Conservation (phyloP, 805 yeast genomes). For the Ogataea trehaloabstinens region DNA sequence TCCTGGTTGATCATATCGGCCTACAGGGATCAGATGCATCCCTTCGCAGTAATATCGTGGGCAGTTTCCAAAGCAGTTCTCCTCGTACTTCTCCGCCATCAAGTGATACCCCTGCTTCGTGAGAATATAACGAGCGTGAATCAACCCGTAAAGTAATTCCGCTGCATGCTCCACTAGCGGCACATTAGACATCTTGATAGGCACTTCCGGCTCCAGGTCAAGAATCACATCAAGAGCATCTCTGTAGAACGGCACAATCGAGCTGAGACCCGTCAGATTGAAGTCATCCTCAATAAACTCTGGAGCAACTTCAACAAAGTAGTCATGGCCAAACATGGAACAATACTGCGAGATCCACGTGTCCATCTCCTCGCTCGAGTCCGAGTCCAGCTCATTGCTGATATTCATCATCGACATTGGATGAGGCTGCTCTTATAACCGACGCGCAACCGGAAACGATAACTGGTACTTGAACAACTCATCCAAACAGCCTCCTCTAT, state of each 20-base stretch:
- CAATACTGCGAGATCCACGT: conserved; percentile 86
- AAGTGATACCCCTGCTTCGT: conserved; percentile 87
- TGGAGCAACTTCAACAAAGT: conserved; percentile 85
- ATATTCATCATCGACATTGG: conserved; percentile 18
- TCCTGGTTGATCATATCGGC: conserved; percentile 87
- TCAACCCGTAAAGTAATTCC: conserved; percentile 86
- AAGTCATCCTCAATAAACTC: conserved; percentile 96
- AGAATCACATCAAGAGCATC: conserved; percentile 89
- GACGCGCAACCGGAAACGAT: too few species aligned
- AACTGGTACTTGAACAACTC: too few species aligned
- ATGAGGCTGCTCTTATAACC: too few species aligned
- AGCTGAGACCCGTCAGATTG: conserved; percentile 84
- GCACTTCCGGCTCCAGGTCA: conserved; percentile 70
- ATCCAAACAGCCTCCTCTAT: too few species aligned
- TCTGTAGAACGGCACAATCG: conserved; percentile 84
- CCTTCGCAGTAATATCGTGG: conserved; percentile 89
- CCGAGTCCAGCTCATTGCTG: conserved; percentile 25
- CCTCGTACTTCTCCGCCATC: conserved; percentile 92
- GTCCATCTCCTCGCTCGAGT: conserved; percentile 50
- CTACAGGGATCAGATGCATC: conserved; percentile 87
- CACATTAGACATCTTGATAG: conserved; percentile 60
- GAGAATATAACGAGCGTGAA: conserved; percentile 87
- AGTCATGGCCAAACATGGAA: conserved; percentile 79
- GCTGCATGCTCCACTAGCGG: conserved; percentile 87
- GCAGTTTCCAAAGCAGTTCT: conserved; percentile 86